Evolutionary conservation across 2,329 filamentous ascomycete species (phyloP).

Genomic region (Tothia fuscella): DNA sequence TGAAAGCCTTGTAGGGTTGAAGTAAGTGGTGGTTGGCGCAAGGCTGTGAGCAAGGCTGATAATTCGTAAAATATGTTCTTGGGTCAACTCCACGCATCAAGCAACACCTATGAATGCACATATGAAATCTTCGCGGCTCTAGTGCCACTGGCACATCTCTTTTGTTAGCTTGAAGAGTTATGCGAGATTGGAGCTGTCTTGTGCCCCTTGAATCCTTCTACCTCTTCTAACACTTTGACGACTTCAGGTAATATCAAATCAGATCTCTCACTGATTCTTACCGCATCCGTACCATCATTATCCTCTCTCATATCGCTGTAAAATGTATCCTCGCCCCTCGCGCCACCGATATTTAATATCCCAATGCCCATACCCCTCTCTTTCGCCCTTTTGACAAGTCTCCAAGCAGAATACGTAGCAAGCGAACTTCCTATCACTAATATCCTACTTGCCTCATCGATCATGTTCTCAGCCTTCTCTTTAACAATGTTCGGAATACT

Average conservation of each 20-base stretch:
- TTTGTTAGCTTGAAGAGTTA: no score
- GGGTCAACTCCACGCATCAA: no score
- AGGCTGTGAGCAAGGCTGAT: no score
- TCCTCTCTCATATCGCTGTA: slow-evolving; percentile 44
- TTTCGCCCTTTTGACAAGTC: slow-evolving; percentile 70
- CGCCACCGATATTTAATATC: slow-evolving; percentile 77
- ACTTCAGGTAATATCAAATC: slow-evolving; percentile 9
- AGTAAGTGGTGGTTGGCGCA: no score
- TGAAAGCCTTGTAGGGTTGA: no score
- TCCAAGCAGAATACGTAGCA: slow-evolving; percentile 91
- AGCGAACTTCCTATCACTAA: slow-evolving; percentile 80
- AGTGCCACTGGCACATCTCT: no score
- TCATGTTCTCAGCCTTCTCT: slow-evolving; percentile 60
- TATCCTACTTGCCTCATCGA: slow-evolving; percentile 64
- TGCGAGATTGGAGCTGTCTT: no score
- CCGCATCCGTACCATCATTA: slow-evolving; percentile 20
- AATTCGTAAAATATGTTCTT: no score
- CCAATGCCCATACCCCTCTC: slow-evolving; percentile 76
- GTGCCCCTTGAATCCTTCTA: neutral
- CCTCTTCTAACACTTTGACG: slow-evolving; percentile 6
- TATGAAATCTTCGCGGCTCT: no score
- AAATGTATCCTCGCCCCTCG: slow-evolving; percentile 65
- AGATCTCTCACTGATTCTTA: slow-evolving; percentile 1
- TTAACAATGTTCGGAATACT: slow-evolving; percentile 63
- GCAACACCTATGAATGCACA: no score